These are phyloP conservation scores for Clavispora phyllophila DNA, from an alignment of 805 yeast species.

Conservation along the genomic window DNA sequence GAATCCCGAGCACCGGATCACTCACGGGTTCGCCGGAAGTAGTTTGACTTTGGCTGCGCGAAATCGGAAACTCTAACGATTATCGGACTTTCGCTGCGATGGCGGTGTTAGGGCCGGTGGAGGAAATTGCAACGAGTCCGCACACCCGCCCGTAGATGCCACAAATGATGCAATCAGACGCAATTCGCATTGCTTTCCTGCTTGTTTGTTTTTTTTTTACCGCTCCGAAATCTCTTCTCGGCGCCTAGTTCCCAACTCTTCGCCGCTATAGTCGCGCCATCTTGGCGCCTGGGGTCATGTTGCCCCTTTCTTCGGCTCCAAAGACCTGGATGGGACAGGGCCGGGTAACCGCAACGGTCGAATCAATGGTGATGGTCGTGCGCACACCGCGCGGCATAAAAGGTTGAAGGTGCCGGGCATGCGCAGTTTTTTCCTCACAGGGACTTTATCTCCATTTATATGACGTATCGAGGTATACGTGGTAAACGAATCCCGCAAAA, in stretches of 20 bases:
- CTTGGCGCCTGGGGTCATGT: too few relatives aligned
- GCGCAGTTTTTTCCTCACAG: slow-evolving; percentile 4
- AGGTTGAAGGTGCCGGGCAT: not conserved
- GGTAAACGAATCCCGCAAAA: slow-evolving; percentile 38
- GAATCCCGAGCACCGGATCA: not conserved
- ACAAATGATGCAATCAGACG: too few relatives aligned
- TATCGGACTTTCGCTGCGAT: not conserved
- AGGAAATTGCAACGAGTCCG: not conserved
- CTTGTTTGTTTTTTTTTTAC: too few relatives aligned
- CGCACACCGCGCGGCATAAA: not conserved
- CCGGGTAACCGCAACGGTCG: not conserved
- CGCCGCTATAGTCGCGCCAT: too few relatives aligned
- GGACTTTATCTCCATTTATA: slow-evolving; percentile 36
- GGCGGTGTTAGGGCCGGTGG: not conserved
- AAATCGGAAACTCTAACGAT: not conserved
- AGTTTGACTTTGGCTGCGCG: not conserved
- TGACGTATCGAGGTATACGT: slow-evolving; percentile 29
- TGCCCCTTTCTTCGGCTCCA: too few relatives aligned
- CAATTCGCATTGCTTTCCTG: not conserved
- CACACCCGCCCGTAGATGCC: not conserved
- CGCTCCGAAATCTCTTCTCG: too few relatives aligned
- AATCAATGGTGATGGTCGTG: not conserved
- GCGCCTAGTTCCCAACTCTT: too few relatives aligned
- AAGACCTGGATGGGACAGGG: not conserved
- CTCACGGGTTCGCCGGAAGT: not conserved